Evolutionary conservation across 352 stramenopile species (phyloP).

Genomic region (Elongisporangium undulatum): DNA sequence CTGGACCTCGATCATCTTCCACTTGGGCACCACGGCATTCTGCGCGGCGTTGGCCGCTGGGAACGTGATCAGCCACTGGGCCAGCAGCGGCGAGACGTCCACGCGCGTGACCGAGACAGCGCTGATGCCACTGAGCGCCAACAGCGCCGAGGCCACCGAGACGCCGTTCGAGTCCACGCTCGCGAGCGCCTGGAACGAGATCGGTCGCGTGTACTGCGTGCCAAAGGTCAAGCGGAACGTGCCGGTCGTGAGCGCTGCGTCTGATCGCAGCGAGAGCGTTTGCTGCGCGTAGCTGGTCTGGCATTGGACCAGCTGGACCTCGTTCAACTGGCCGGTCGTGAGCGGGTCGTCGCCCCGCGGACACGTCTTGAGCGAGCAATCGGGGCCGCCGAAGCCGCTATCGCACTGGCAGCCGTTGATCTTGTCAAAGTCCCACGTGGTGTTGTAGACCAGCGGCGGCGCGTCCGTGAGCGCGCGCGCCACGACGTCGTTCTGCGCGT

Average conservation of each 20-base stretch:
- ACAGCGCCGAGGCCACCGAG: slow-evolving; percentile 45
- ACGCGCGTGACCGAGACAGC: slow-evolving; percentile 31
- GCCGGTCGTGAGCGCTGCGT: slow-evolving; percentile 38
- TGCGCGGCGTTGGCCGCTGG: slow-evolving; percentile 38
- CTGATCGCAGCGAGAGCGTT: slow-evolving; percentile 36
- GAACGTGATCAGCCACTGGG: slow-evolving; percentile 53
- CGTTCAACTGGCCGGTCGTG: slow-evolving; percentile 46
- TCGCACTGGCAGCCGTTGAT: slow-evolving; percentile 80
- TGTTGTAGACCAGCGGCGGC: slow-evolving; percentile 32
- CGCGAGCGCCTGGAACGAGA: slow-evolving; percentile 47
- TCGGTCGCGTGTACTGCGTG: slow-evolving; percentile 57
- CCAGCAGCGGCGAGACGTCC: slow-evolving; percentile 22
- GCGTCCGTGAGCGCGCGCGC: slow-evolving; percentile 50
- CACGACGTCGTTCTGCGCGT: slow-evolving; percentile 43
- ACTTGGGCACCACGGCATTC: slow-evolving; percentile 39
- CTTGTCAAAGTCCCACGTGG: slow-evolving; percentile 70
- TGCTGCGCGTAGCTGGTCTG: slow-evolving; percentile 59
- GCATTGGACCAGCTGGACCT: slow-evolving; percentile 60
- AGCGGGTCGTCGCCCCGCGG: slow-evolving; percentile 66
- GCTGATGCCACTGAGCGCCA: slow-evolving; percentile 29
- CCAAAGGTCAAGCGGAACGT: slow-evolving; percentile 62
- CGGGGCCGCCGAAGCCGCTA: slow-evolving; percentile 38
- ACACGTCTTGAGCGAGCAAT: slow-evolving; percentile 61
- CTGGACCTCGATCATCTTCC: slow-evolving; percentile 66
- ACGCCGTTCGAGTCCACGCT: slow-evolving; percentile 37